Evolutionary conservation across 768 basidiomycete species (phyloP).

Genomic region (Lentinula raphanica): DNA sequence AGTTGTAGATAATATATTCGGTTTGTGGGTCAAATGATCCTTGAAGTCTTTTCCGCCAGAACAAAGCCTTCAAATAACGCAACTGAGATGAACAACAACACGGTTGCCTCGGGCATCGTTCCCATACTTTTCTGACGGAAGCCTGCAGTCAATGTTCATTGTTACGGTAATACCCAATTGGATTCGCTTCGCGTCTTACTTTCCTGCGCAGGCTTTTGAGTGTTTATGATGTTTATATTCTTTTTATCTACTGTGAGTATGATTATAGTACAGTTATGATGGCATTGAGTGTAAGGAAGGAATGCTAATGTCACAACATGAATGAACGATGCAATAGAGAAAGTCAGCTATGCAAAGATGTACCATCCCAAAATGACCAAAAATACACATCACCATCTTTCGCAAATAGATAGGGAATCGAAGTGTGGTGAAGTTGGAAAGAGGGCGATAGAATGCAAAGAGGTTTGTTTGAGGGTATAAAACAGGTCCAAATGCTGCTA

Average conservation of each 20-base stretch:
- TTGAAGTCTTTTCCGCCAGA: neutral
- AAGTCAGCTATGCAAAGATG: conserved; percentile 7
- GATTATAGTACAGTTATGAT: neutral
- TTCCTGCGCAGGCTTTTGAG: neutral
- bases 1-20: too few species aligned
- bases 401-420: conserved; percentile 5
- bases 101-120: neutral
- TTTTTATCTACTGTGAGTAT: neutral
- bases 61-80: neutral
- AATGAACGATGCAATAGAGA: neutral
- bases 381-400: conserved; percentile 8
- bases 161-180: neutral
- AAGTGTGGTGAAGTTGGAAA: neutral
- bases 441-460: conserved; percentile 10
- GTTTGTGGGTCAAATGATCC: neutral
- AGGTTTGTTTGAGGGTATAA: conserved; percentile 9
- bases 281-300: neutral
- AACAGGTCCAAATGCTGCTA: conserved; percentile 7
- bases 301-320: conserved; percentile 4
- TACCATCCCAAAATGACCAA: conserved; percentile 6
- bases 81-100: neutral
- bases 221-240: neutral
- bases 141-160: too few species aligned
- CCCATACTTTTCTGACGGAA: neutral
- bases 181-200: neutral